phyloP scores from a whole-genome alignment of 306 rosid species.

The Fagus sylvatica region DNA sequence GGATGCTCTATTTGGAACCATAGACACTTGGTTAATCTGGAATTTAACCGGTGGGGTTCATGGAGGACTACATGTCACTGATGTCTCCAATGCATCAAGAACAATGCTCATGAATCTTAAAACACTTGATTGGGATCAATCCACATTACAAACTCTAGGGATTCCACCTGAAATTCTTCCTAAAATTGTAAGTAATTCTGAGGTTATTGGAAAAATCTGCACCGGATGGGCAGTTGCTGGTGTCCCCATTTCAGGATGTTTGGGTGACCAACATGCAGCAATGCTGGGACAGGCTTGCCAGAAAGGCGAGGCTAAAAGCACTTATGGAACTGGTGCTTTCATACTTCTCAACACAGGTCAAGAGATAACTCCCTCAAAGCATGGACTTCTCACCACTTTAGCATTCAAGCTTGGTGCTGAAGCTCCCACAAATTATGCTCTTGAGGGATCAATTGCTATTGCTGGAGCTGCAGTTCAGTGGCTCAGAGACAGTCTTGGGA shows the following conservation, averaged over 20 bases:
- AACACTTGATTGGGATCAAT: conserved; percentile 70
- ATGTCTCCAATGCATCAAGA: conserved; percentile 83
- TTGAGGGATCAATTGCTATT: conserved; percentile 94
- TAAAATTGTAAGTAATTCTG: conserved; percentile 75
- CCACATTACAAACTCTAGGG: conserved; percentile 50
- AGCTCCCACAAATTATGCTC: conserved; percentile 70
- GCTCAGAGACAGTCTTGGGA: conserved; percentile 87
- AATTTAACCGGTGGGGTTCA: conserved; percentile 74
- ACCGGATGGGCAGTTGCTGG: conserved; percentile 77
- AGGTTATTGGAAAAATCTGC: conserved; percentile 62
- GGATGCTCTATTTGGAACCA: conserved; percentile 86
- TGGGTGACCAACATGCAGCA: conserved; percentile 97
- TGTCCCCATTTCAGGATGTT: conserved; percentile 75
- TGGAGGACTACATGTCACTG: conserved; percentile 81
- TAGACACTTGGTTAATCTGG: conserved; percentile 94
- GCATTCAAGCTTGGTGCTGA: conserved; percentile 81
- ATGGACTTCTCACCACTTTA: conserved; percentile 79
- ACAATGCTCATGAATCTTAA: conserved; percentile 92
- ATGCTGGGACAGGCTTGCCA: conserved; percentile 81
- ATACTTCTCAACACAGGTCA: conserved; percentile 83
- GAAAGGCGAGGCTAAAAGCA: conserved; percentile 87
- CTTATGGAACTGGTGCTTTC: conserved; percentile 95
- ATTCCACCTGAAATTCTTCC: conserved; percentile 72
- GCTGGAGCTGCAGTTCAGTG: conserved; percentile 99
- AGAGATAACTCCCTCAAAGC: conserved; percentile 50